Base-by-base conservation (phyloP, 1,139 yeast genomes). In the Debaryomyces sp. region DNA sequence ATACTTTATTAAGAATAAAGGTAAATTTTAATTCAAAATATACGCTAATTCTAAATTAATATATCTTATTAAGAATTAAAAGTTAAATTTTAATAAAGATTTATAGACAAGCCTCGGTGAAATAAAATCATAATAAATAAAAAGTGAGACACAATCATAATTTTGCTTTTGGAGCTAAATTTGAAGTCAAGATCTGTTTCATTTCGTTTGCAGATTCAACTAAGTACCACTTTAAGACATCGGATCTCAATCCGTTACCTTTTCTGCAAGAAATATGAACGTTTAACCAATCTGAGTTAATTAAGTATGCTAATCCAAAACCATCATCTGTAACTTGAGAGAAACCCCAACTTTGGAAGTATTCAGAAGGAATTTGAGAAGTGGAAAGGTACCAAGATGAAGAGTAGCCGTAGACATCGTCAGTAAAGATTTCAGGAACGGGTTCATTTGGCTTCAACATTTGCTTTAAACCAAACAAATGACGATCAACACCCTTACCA, bases 251-350 rank as follows among this genome's bases (percentile, higher is more conserved):
- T 1, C 89, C 89, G 50, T 79, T 80, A 39, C 79, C 80, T 64
- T 83, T 87, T 75, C 85, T 88, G 59, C 88, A 84, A 43, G 91
- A 87, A 55, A 94, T 84, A 68, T 92, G 95, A 61, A 94, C 84
- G 64, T 91, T 95, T 59, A 91, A 66, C 84, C 90, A 87, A 61
- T 91, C 89, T 53, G 82, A 82, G 74, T 89, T 91, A 63, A 92
- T 80, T 89, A 91, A 89, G 75, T 94, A 94, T 21, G 97, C 98
- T 56, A 89, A 79, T 6, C 98, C 99, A 61, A 88, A 86, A 12
- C 99, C 99, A 53, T 87, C 89, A 64, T 94, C 97, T 60, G 88
- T 85, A 48, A 94, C 98, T 68, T 95, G 96, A 22, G 97, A 85
- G 91, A 92, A 94, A 45, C 99, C 99, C 81, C 94, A 94, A 47